Percentiles rank a stretch among this genome's conserved stretches.
Evolutionary conservation across 2,329 filamentous ascomycete species (phyloP).

Genomic region (Cordyceps farinosa): DNA sequence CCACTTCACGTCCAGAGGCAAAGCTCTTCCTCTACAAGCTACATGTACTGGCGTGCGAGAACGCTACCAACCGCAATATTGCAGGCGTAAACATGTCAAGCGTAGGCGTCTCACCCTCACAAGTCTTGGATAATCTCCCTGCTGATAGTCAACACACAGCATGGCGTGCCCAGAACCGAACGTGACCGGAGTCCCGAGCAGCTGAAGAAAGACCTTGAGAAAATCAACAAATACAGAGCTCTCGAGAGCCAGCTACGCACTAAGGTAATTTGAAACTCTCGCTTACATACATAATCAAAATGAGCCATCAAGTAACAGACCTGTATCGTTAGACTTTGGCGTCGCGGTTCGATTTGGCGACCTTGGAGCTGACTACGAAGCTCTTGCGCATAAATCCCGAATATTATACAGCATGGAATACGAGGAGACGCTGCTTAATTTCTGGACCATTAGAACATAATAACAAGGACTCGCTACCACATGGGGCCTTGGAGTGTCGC

Average conservation of each 20-base stretch:
- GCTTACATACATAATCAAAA: neutral
- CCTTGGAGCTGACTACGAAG: conserved; percentile 66
- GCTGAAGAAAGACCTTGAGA: conserved; percentile 65
- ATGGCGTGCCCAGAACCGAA: conserved; percentile 73
- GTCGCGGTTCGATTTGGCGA: conserved; percentile 48
- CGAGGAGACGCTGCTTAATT: conserved; percentile 68
- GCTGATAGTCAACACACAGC: conserved; percentile 48
- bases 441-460: conserved; percentile 55
- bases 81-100: conserved; percentile 8
- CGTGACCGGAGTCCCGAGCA: conserved; percentile 64
- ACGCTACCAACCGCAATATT: neutral
- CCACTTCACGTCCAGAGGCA: neutral
- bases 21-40: neutral
- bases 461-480: conserved; percentile 49
- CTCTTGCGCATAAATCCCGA: conserved; percentile 77
- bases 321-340: conserved; percentile 32
- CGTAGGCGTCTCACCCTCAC: neutral
- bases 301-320: neutral
- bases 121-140: neutral
- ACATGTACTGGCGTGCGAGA: neutral
- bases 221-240: conserved; percentile 71
- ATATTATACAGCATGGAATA: conserved; percentile 90
- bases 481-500: conserved; percentile 52
- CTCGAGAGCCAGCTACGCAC: conserved; percentile 65
- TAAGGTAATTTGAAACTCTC: conserved; percentile 46